Evolutionary conservation across 495 filamentous ascomycete species (phyloP), one percentile per base, ranked within the genome.

Genomic region (Lophiotrema nucula): DNA sequence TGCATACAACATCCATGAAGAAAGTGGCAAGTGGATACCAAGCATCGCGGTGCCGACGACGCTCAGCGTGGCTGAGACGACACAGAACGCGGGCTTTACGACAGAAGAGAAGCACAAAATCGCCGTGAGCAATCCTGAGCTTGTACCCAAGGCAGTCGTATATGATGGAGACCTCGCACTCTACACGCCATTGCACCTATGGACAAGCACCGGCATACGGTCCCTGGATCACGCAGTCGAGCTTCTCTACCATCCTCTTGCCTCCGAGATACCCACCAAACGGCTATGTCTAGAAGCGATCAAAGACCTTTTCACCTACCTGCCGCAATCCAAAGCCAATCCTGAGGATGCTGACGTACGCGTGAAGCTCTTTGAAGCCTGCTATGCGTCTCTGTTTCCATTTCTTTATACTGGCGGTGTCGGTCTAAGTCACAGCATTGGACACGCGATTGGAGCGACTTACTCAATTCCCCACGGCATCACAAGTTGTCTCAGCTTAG

Each of bases 191-290:
- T 31, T 54, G 47, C 28, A 63, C 22, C 61, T 69, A 15, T 69
- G 63, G 63, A 58, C 65, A 16, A 59, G 57, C 22, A 69, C 66
- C 8, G 66, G 66, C 6, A 63, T 63, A 3, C 60, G 66, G 11
- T 65, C 66, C 6, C 55, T 69, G 12, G 66, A 69, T 37, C 66
- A 69, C 44, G 66, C 66, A 13, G 64, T 69, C 11, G 66, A 69
- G 46, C 46, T 60, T 3, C 53, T 66, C 48, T 69, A 69, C 41
- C 66, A 69, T 53, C 66, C 66, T 11, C 59, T 56, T n/a, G 63
- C 54, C 16, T 51, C 62, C 15, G 66, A 69, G 31, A 60, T 69
- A n/a, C 64, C 64, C 4, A 62, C 64, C 15, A 66, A 66, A 21
- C 55, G 47, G 18, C 58, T 66, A 51, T 50, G 55, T 35, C 52